Base-by-base conservation (phyloP, 2,329 filamentous ascomycete species). In the Penicillium crustosum region DNA sequence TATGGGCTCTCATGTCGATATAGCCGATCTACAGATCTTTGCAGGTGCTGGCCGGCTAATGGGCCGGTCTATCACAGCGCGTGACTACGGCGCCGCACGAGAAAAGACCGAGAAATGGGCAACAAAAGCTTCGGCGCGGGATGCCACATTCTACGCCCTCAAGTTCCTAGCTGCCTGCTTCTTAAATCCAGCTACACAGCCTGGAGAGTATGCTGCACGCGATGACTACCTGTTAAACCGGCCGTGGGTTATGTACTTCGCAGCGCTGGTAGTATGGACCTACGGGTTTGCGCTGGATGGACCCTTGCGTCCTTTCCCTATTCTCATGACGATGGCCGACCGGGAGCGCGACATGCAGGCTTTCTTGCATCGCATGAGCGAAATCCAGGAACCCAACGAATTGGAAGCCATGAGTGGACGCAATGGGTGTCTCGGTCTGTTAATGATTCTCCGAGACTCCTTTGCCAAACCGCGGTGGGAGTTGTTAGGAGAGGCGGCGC, bases 1-100 rank as follows among this genome's bases (percentile, higher is more conserved):
- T 74, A 97, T 99, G 91, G 91, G 92, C 3, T 96, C 96, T 84
- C 92, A 97, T 70, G 92, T 96, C 25, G 93, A 97, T 70, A 91
- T 97, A 53, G 90, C 96, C n/a, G 93, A 97, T 73, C 93, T 92
- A 68, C 93, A 97, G 75, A 95, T 97, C 64, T 97, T 94, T 73
- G 94, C 93, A 6, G 88, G 93, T 9, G 91, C 93, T 1, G 90
- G 88, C 66, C 84, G 93, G 31, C 82, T 97, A 2, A 84, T 97
- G 4, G 93, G 94, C 23, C 87, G 93, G 47, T 87, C 88, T 0
- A 95, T 97, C 60, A 92, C 90, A 1, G 81, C 86, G 2, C 86
- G 90, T 61, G 94, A 97, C 75, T 88, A 94, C 56, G 87, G 83
- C 61, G 88, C 86, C 50, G 91, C 91, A 3, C 86, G 90, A 64